Conservation (phyloP, 805 yeast species). For the Wickerhamiella brachini region DNA sequence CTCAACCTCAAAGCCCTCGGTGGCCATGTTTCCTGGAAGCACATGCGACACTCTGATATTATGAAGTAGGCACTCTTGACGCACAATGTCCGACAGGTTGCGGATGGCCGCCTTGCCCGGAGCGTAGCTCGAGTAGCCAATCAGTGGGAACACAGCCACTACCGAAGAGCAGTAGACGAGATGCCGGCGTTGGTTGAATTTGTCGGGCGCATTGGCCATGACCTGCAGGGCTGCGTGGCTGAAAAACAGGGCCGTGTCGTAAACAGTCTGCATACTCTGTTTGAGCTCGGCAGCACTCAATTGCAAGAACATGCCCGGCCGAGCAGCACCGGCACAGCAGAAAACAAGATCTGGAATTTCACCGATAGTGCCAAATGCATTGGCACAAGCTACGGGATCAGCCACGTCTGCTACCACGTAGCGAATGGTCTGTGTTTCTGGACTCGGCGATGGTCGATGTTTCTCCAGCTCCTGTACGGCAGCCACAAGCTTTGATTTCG, state of each 20-base stretch:
- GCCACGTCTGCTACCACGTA: conserved; percentile 57
- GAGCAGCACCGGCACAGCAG: conserved; percentile 80
- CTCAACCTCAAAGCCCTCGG: conserved; percentile 79
- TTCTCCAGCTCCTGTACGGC: conserved; percentile 35
- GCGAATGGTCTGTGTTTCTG: conserved; percentile 24
- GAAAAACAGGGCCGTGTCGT: conserved; percentile 56
- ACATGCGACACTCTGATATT: conserved; percentile 59
- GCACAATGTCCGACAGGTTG: conserved; percentile 56
- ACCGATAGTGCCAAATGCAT: conserved; percentile 29
- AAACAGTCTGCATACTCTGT: conserved; percentile 53
- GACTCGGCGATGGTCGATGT: conserved; percentile 1
- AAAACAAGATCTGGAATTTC: conserved; percentile 54
- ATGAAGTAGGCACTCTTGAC: conserved; percentile 67
- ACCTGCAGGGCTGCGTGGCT: conserved; percentile 42
- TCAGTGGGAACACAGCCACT: conserved; percentile 71
- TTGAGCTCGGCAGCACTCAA: conserved; percentile 43
- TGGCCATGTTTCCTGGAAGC: conserved; percentile 77
- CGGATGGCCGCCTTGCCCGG: conserved; percentile 78
- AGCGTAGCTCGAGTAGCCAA: conserved; percentile 84
- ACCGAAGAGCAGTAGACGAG: conserved; percentile 60
- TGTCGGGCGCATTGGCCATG: conserved; percentile 21
- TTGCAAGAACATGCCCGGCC: conserved; percentile 67
- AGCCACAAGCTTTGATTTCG: conserved; percentile 40
- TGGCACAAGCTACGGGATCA: conserved; percentile 35
- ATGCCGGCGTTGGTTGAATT: conserved; percentile 29